A percentile compares a stretch with the other conserved stretches of the same genome.
Conservation (phyloP, 306 rosid genomes). For the Luffa aegyptiaca region DNA sequence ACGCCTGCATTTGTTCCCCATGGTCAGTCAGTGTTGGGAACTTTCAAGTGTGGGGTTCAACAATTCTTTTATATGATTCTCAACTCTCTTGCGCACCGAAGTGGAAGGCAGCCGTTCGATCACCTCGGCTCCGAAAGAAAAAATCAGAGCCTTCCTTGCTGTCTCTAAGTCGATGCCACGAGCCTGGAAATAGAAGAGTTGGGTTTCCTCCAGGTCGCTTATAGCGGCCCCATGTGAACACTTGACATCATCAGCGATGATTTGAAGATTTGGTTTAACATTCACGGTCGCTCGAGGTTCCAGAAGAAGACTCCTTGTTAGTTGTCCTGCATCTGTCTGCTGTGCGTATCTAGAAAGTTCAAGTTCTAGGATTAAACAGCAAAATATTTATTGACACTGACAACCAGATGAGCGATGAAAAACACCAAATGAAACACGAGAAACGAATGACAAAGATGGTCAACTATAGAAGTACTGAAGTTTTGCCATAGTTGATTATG, state of each 20-base stretch:
- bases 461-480: neutral
- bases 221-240: conserved; percentile 99
- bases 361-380: neutral
- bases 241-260: conserved; percentile 81
- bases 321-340: conserved; percentile 94
- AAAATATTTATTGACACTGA: neutral
- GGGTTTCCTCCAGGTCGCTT: conserved; percentile 82
- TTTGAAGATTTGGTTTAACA: conserved; percentile 91
- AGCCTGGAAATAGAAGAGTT: conserved; percentile 71
- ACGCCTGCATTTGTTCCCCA: neutral
- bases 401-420: neutral
- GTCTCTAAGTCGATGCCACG: conserved; percentile 66
- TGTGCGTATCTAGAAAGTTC: conserved; percentile 62
- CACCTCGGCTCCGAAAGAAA: conserved; percentile 83
- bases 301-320: conserved; percentile 84
- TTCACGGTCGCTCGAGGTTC: conserved; percentile 90
- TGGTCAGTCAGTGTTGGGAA: conserved; percentile 7
- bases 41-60: conserved; percentile 35
- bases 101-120: conserved; percentile 52
- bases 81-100: conserved; percentile 45
- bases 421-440: neutral
- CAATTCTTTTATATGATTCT: conserved; percentile 41
- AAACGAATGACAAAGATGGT: neutral
- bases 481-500: neutral
- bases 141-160: conserved; percentile 71